Percentiles rank a stretch among this genome's conserved stretches.
Conservation (phyloP, 139 green algal species). For the Tetratostichococcus sp. region DNA sequence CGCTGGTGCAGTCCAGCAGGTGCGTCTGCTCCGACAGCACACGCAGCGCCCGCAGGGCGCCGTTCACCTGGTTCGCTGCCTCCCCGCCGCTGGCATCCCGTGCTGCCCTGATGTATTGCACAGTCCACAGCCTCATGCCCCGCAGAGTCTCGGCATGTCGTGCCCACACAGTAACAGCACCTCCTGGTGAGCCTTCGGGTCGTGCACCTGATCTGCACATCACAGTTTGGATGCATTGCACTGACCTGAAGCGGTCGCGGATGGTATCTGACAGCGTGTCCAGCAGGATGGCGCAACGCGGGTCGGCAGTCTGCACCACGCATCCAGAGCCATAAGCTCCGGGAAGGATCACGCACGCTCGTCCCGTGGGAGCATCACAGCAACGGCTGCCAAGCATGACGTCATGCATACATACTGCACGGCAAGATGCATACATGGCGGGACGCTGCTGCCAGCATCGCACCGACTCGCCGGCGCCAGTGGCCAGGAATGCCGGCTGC, state of each 20-base stretch:
- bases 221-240: too few relatives aligned
- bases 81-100: too few relatives aligned
- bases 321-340: neutral
- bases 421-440: neutral
- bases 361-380: too few relatives aligned
- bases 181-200: too few relatives aligned
- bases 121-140: too few relatives aligned
- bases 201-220: too few relatives aligned
- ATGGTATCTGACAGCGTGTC: neutral
- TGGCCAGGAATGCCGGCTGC: neutral
- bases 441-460: too few relatives aligned
- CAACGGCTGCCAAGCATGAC: neutral
- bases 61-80: neutral
- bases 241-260: neutral
- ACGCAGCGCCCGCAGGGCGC: conserved; percentile 17
- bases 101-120: too few relatives aligned
- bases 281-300: neutral
- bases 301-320: neutral
- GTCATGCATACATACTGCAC: neutral
- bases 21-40: conserved; percentile 29
- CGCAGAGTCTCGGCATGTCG: too few relatives aligned
- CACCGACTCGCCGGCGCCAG: too few relatives aligned
- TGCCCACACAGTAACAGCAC: too few relatives aligned
- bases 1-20: conserved; percentile 19
- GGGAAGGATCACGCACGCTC: too few relatives aligned